phyloP scores from a whole-genome alignment of 768 basidiomycete genomes.

The Termitomyces sp. region DNA sequence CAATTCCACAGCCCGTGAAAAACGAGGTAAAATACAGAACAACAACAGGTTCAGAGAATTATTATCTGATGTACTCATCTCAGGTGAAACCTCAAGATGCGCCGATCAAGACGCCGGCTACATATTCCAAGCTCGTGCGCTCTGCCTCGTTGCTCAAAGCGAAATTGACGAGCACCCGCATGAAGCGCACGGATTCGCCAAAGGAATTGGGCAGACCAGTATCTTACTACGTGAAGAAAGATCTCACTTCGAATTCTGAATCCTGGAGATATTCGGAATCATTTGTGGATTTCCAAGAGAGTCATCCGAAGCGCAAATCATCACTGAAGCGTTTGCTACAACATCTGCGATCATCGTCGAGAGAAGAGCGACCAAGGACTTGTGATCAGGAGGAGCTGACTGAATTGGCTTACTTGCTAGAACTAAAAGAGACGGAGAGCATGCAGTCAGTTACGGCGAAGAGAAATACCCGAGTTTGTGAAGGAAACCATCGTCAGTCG shows the following conservation, averaged over 20 bases:
- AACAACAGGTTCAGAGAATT: background rate
- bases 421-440: slow-evolving; percentile 10
- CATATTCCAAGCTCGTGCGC: slow-evolving; percentile 1
- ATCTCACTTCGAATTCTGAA: background rate
- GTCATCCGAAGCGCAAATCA: slow-evolving; percentile 2
- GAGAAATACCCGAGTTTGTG: slow-evolving; percentile 5
- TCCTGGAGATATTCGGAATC: background rate
- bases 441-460: slow-evolving; percentile 11
- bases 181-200: background rate
- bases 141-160: slow-evolving; percentile 6
- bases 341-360: slow-evolving; percentile 5
- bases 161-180: background rate
- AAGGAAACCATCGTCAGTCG: slow-evolving; percentile 2
- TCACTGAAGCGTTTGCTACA: slow-evolving; percentile 6
- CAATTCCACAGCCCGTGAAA: background rate
- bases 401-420: slow-evolving; percentile 6
- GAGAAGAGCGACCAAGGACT: background rate
- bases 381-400: background rate
- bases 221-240: background rate
- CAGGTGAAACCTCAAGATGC: background rate
- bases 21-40: background rate
- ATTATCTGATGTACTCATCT: background rate
- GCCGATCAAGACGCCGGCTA: background rate
- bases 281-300: background rate
- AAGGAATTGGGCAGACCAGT: background rate